phyloP scores from a whole-genome alignment of 495 filamentous ascomycete species.

The Thermothielavioides terrestris region DNA sequence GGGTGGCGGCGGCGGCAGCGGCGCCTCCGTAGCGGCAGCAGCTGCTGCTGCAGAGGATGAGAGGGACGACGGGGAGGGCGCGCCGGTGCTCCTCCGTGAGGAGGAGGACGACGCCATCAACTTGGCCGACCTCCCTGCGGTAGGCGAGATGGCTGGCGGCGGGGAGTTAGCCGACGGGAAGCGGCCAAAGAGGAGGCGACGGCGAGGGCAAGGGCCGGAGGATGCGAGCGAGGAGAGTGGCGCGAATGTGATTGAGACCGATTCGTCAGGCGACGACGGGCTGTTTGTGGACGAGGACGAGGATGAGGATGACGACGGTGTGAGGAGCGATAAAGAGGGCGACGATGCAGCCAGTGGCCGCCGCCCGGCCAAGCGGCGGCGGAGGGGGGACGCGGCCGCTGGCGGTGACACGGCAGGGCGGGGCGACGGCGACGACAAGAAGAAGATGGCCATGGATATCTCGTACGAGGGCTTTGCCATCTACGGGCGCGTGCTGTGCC shows the following conservation, averaged over 20 bases:
- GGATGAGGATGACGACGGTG: slow-evolving; percentile 21
- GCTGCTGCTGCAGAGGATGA: too few species aligned
- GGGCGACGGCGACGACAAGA: slow-evolving; percentile 86
- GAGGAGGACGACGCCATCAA: slow-evolving; percentile 33
- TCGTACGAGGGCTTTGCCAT: slow-evolving; percentile 93
- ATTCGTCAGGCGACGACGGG: slow-evolving; percentile 20
- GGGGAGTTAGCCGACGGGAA: slow-evolving; percentile 23
- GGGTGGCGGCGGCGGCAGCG: slow-evolving; percentile 34
- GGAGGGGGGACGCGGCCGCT: slow-evolving; percentile 29
- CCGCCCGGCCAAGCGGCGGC: slow-evolving; percentile 42
- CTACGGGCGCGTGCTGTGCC: slow-evolving; percentile 80
- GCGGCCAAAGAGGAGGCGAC: slow-evolving; percentile 22
- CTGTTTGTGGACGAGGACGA: slow-evolving; percentile 28
- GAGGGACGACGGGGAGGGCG: too few species aligned
- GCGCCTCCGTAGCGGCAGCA: too few species aligned
- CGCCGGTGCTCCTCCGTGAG: slow-evolving; percentile 28
- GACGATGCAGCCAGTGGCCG: slow-evolving; percentile 16
- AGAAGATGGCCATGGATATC: slow-evolving; percentile 76
- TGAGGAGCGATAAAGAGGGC: too few species aligned
- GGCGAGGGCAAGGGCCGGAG: slow-evolving; percentile 14
- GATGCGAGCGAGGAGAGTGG: slow-evolving; percentile 19
- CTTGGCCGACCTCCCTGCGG: slow-evolving; percentile 38
- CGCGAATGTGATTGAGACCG: slow-evolving; percentile 10
- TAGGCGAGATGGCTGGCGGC: slow-evolving; percentile 26
- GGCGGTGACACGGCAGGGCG: slow-evolving; percentile 22